Evolutionary conservation across 2,329 filamentous ascomycete genomes (phyloP), one percentile per base, ranked within the genome.

Genomic region (Cucurbitaria berberidis): DNA sequence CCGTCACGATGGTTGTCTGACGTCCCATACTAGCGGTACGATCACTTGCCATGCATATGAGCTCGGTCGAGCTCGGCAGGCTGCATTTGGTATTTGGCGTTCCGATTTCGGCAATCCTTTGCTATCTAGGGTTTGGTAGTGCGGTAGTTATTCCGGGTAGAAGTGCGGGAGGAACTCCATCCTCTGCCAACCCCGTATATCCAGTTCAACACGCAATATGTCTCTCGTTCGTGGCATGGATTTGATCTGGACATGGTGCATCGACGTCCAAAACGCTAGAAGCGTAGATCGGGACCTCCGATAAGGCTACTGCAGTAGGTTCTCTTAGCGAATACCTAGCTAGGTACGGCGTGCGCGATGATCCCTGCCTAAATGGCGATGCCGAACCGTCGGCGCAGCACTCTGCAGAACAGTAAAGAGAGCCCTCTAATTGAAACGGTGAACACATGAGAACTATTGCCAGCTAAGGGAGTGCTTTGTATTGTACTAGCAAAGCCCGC

Each of bases 201-300:
- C n/a, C n/a, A n/a, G n/a, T n/a, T n/a, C n/a, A n/a, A n/a, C n/a
- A n/a, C n/a, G n/a, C n/a, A n/a, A n/a, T n/a, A n/a, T n/a, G n/a
- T 26, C 24, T 34, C 5, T 5, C n/a, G 10, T 15, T 6, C 15
- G 30, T 13, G 30, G 16, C 15, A 34, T 8, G 8, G 5, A 5
- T 34, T 5, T 34, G 13, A 34, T 16, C 13, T n/a, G 10, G 30
- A 34, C 30, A 16, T 16, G 3, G 15, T 7, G 19, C 2, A 21
- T 15, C 15, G 10, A 21, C 13, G 11, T 8, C 22, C 40, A 24
- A 24, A 2, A 30, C 40, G 40, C 40, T 42, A 42, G 40, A 42
- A 16, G 40, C 40, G 40, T 24, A 15, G 29, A 30, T 42, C 40
- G 40, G 40, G 40, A 42, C 29, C 40, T 42, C 40, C 40, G 40